Evolutionary conservation across 768 basidiomycete genomes (phyloP).

Genomic region (Tylopilus rubrobrunneus): DNA sequence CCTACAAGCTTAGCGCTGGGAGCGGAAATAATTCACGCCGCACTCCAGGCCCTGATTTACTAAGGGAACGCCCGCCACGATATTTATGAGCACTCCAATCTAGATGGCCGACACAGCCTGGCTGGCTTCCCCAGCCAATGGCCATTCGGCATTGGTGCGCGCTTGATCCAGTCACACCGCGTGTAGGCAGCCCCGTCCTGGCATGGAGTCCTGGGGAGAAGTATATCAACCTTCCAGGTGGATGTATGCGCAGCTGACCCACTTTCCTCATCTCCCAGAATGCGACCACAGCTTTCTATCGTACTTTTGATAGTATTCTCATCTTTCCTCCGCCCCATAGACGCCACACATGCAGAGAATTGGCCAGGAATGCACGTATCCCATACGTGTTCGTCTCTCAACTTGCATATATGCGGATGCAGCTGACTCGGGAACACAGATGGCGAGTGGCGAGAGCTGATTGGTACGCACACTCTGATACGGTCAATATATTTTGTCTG

Average conservation of each 20-base stretch:
- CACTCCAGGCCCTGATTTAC: not conserved
- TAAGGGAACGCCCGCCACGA: not conserved
- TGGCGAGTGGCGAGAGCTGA: not conserved
- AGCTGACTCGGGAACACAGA: conserved; percentile 2
- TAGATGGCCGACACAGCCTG: not conserved
- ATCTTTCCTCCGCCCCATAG: not conserved
- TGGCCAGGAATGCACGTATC: not conserved
- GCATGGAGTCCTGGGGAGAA: not conserved
- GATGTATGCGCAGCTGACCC: not conserved
- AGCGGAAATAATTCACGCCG: not conserved
- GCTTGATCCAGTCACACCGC: not conserved
- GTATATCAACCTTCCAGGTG: conserved; percentile 3
- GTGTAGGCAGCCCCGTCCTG: not conserved
- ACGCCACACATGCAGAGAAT: not conserved
- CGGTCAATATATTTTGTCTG: not conserved
- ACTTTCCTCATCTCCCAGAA: not conserved
- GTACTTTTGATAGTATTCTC: not conserved
- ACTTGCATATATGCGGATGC: not conserved
- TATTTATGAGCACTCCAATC: not conserved
- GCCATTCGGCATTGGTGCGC: not conserved
- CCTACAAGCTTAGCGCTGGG: not conserved
- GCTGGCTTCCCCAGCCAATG: not conserved
- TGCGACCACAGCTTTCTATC: conserved; percentile 1
- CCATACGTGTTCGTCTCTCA: not conserved
- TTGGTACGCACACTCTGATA: not conserved